Evolutionary conservation across 1,284 basidiomycete genomes (phyloP), one percentile per base, ranked within the genome.

Genomic region (Abortiporus biennis): DNA sequence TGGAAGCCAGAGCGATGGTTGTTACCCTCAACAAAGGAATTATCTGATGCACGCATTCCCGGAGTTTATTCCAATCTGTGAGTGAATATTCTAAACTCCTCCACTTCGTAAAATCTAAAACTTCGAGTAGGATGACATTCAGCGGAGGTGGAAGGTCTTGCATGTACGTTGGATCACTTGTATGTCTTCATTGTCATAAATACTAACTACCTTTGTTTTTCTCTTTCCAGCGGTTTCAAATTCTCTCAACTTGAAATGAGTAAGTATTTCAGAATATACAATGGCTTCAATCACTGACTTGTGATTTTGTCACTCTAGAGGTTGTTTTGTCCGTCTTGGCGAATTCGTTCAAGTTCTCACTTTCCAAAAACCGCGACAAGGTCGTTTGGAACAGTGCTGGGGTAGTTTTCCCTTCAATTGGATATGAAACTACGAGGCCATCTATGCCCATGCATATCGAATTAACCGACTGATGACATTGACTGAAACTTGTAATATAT

Each of bases 1-100:
- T 54, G 51, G 47, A 50, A 47, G 32, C 51, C 51, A 1, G 51
- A 54, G 35, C 46, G 53, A 4, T 53, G 52, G 51, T 36, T 54
- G 13, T 27, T 31, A 12, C 46, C 51, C 3, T 43, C 49, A 9
- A 50, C 53, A 2, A 43, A 47, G 13, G 29, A 44, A 2, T 44
- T 54, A 35, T 42, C 25, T 13, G 38, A 47, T 6, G 51, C 51
- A 9, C 51, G 45, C 21, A 45, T 54, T 11, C 53, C 53, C 3
- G 53, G 53, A 12, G 42, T 48, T 6, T 46, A 48, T 33, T 34
- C 47, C 8, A 45, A 48, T 31, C 20, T 44, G 47, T 48, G 21
- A 43, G 47, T 38, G 8, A 8, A 22, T 15, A n/a, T n/a, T n/a
- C n/a, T n/a, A n/a, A 20, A 9, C 12, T 30, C 11, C 13, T n/a